Percentiles rank a stretch among this genome's conserved stretches.
phyloP scores from a whole-genome alignment of 129 eudicot species.

The Kitagawia praeruptora region DNA sequence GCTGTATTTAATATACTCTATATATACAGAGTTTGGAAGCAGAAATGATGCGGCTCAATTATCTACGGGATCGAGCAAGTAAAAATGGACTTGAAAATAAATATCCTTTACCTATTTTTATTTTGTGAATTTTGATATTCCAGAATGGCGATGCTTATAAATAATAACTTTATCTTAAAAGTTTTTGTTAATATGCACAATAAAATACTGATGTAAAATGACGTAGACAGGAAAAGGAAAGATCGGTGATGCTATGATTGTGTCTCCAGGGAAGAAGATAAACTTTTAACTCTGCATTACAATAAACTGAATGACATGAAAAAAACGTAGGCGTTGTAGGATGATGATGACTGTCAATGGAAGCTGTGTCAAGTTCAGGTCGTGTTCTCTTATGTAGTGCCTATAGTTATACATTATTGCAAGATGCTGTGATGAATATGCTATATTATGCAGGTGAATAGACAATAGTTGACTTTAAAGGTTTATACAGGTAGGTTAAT shows the following conservation, averaged over 20 bases:
- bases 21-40: conserved; percentile 54
- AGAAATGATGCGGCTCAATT: conserved; percentile 62
- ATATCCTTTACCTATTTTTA: conserved; percentile 64
- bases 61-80: conserved; percentile 72
- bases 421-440: not conserved
- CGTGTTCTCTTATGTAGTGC: not conserved
- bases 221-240: not conserved
- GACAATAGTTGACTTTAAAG: not conserved
- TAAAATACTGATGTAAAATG: not conserved
- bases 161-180: not conserved
- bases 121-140: not conserved
- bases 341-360: not conserved
- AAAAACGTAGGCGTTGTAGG: no score
- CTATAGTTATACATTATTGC: not conserved
- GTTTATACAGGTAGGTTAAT: not conserved
- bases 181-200: not conserved
- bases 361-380: not conserved
- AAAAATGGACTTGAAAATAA: conserved; percentile 71
- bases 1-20: not conserved
- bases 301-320: not conserved
- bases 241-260: not conserved
- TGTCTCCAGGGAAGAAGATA: not conserved
- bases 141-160: not conserved
- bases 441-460: not conserved
- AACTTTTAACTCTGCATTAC: not conserved